phyloP scores from a whole-genome alignment of 2,329 filamentous ascomycete genomes.

The Cordyceps cicadae region DNA sequence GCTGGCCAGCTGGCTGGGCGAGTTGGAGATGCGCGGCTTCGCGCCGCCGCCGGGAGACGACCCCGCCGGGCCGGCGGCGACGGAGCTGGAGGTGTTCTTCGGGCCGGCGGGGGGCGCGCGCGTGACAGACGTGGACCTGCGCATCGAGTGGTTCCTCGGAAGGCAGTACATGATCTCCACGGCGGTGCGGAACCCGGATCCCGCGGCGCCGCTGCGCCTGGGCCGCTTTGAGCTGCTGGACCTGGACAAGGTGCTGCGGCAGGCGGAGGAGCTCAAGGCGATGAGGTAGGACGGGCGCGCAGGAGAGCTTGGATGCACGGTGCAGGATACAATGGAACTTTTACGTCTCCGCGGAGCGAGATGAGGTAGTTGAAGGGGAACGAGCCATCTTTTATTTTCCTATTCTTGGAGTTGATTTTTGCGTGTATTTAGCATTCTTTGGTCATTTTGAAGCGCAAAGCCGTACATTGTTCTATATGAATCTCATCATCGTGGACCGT shows the following conservation, averaged over 20 bases:
- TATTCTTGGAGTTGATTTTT: neutral
- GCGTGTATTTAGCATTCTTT: neutral
- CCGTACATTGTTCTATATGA: neutral
- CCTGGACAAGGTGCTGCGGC: slow-evolving; percentile 37
- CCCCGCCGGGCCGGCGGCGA: neutral
- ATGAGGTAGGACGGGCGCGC: neutral
- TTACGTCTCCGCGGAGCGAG: neutral
- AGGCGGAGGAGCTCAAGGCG: slow-evolving; percentile 29
- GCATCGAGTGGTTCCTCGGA: slow-evolving; percentile 33
- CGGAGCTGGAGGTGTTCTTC: slow-evolving; percentile 24
- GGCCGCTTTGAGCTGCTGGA: slow-evolving; percentile 34
- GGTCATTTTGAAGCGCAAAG: neutral
- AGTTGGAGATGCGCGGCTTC: slow-evolving; percentile 61
- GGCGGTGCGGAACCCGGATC: slow-evolving; percentile 36
- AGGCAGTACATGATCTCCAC: slow-evolving; percentile 47
- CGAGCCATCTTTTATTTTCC: neutral
- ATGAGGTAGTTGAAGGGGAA: neutral
- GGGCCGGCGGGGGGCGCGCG: slow-evolving; percentile 14
- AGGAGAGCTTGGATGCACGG: neutral
- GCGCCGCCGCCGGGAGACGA: slow-evolving; percentile 43
- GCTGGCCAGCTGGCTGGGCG: slow-evolving; percentile 61
- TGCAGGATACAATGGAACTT: too few species aligned
- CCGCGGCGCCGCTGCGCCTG: slow-evolving; percentile 31
- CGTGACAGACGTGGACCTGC: slow-evolving; percentile 28
- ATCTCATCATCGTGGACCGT: neutral